Conservation (phyloP, 1,139 yeast species). For the Debaryomyces subglobosus region DNA sequence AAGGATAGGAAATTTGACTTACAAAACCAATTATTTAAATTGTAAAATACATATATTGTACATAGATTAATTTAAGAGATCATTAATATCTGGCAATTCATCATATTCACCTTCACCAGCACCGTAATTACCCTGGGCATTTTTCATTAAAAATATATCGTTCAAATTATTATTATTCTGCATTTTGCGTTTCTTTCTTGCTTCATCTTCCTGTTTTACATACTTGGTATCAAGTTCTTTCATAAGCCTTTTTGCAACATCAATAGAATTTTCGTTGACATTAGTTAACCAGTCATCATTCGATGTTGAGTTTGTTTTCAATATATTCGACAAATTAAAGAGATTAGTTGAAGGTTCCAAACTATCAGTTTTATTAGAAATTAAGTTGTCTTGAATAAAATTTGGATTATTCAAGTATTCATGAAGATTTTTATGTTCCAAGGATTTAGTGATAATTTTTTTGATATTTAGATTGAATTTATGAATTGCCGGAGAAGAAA, state of each 20-base stretch:
- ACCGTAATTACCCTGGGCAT: slow-evolving; percentile 28
- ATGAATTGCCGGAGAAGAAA: slow-evolving; percentile 35
- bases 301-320: slow-evolving; percentile 21
- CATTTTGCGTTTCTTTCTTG: slow-evolving; percentile 20
- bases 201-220: slow-evolving; percentile 18
- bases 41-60: slow-evolving; percentile 19
- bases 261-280: slow-evolving; percentile 16
- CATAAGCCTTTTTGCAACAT: slow-evolving; percentile 22
- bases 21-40: slow-evolving; percentile 43
- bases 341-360: slow-evolving; percentile 24
- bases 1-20: slow-evolving; percentile 49
- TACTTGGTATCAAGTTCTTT: slow-evolving; percentile 23
- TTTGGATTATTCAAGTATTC: slow-evolving; percentile 27
- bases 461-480: slow-evolving; percentile 31
- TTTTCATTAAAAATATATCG: slow-evolving; percentile 6
- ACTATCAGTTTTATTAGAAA: slow-evolving; percentile 16
- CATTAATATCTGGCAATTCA: slow-evolving; percentile 39
- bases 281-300: slow-evolving; percentile 22
- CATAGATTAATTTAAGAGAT: slow-evolving; percentile 17
- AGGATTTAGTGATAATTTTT: slow-evolving; percentile 29
- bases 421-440: slow-evolving; percentile 23
- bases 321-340: slow-evolving; percentile 35
- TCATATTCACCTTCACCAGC: slow-evolving; percentile 33
- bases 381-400: slow-evolving; percentile 31
- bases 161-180: slow-evolving; percentile 7